Percentiles rank a stretch among this genome's conserved stretches.
These are phyloP conservation scores for Pythium brachiatum DNA, from an alignment of 352 stramenopile genomes.

Conservation along the genomic window DNA sequence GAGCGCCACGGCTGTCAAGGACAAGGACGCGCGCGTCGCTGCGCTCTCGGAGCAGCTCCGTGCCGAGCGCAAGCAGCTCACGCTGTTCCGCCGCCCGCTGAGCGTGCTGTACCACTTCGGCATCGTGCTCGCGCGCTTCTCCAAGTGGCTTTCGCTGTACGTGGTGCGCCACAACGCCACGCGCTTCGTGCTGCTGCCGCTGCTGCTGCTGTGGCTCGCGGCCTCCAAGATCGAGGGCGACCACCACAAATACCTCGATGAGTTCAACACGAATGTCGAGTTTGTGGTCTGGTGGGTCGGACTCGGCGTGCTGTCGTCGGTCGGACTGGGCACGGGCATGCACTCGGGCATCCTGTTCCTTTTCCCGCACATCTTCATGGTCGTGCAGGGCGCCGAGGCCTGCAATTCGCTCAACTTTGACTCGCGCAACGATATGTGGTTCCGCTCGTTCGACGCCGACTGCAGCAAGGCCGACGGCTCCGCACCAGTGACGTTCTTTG, in stretches of 20 bases:
- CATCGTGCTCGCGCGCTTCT: conserved; percentile 71
- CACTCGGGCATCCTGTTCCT: conserved; percentile 94
- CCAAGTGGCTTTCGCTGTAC: conserved; percentile 64
- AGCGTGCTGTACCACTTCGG: conserved; percentile 80
- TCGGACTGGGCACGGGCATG: conserved; percentile 93
- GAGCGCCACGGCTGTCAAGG: conserved; percentile 11
- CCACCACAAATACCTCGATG: conserved; percentile 72
- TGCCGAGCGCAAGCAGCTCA: conserved; percentile 80
- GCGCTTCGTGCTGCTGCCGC: conserved; percentile 74
- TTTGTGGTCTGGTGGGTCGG: conserved; percentile 94
- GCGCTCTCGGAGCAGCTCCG: conserved; percentile 59
- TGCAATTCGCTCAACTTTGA: conserved; percentile 89
- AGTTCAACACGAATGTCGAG: conserved; percentile 82
- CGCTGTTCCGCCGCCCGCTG: conserved; percentile 74
- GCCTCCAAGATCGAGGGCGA: conserved; percentile 67
- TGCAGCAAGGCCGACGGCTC: conserved; percentile 44
- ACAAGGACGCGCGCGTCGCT: conserved; percentile 19
- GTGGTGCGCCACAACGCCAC: conserved; percentile 68
- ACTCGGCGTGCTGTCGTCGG: conserved; percentile 91
- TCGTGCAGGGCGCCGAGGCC: conserved; percentile 85
- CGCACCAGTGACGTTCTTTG: conserved; percentile 69
- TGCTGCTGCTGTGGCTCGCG: conserved; percentile 62
- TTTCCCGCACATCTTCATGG: conserved; percentile 94
- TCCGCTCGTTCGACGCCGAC: conserved; percentile 75
- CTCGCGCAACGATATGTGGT: conserved; percentile 89